Base-by-base conservation (phyloP, 2,329 filamentous ascomycete genomes). In the Xylaria sp. region DNA sequence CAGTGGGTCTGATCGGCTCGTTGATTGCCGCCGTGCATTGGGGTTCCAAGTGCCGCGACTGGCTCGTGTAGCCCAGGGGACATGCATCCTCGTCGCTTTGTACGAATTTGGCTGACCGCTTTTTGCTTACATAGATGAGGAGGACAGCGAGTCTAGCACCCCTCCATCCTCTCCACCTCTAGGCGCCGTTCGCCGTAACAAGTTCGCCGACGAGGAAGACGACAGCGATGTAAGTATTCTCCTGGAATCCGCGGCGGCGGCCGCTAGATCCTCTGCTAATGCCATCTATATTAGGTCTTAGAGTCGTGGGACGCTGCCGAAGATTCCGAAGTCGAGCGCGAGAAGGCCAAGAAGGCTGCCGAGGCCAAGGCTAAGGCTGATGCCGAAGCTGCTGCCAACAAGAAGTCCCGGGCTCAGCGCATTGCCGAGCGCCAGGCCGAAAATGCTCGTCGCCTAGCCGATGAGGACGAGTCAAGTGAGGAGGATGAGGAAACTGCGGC, bases 231-330 rank as follows among this genome's bases (percentile, higher is more conserved):
- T 95, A 87, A 77, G 86, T 65, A 24, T 30, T 50, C 60, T 55
- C 47, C 39, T 27, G 11, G 17, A 39, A 47, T 12, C n/a, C 14
- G 14, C 32, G 24, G 19, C 36, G 6, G 21, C 54, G 34, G 21
- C 60, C 27, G 51, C 54, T 58, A 64, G 67, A 65, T 67, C 30
- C 69, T 67, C 65, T 61, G 55, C 51, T 59, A 64, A 64, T 68
- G 62, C 45, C 47, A 27, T 19, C 19, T 27, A 17, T 51, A 17
- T 2, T 72, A 97, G 91, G 93, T 98, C 65, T 88, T 98, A 78
- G 96, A 99, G 69, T 95, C 93, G 39, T 99, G 96, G 96, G 94
- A 98, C 77, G 95, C 93, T 67, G 94, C 93, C 74, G 96, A 98
- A 78, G 96, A 99, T 83, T 97, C 94, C 70, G 96, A 99, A 77